Conservation (phyloP, 1,139 yeast genomes). For the Candida sanyaensis region DNA sequence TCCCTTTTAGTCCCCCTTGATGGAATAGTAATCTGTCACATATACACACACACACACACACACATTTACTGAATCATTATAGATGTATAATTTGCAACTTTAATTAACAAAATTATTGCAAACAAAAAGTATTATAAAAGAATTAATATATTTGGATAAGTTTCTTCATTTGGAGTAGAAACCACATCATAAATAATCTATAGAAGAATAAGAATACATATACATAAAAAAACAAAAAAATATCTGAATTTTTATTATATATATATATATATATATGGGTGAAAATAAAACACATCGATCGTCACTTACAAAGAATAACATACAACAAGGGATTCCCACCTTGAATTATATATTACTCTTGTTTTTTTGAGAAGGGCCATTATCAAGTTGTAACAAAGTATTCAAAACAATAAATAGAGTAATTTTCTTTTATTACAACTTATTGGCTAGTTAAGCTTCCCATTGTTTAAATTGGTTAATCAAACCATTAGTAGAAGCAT, state of each 20-base stretch:
- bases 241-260: no score
- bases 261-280: no score
- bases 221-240: not conserved
- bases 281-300: not conserved
- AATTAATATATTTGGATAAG: not conserved
- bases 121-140: not conserved
- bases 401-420: not conserved
- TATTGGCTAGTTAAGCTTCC: constrained; percentile 38
- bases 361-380: not conserved
- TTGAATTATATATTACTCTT: not conserved
- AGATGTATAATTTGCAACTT: not conserved
- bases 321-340: not conserved
- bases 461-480: constrained; percentile 94
- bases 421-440: not conserved
- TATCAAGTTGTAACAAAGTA: not conserved
- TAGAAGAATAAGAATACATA: not conserved
- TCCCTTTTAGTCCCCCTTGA: not conserved
- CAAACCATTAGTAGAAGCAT: constrained; percentile 86
- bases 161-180: no score
- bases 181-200: not conserved
- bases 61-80: no score
- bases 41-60: no score
- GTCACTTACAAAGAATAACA: not conserved
- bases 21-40: no score
- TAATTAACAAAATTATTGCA: not conserved